Evolutionary conservation across 208 protist genomes (phyloP), one percentile per base, ranked within the genome.

Genomic region (Trypanosoma brucei): DNA sequence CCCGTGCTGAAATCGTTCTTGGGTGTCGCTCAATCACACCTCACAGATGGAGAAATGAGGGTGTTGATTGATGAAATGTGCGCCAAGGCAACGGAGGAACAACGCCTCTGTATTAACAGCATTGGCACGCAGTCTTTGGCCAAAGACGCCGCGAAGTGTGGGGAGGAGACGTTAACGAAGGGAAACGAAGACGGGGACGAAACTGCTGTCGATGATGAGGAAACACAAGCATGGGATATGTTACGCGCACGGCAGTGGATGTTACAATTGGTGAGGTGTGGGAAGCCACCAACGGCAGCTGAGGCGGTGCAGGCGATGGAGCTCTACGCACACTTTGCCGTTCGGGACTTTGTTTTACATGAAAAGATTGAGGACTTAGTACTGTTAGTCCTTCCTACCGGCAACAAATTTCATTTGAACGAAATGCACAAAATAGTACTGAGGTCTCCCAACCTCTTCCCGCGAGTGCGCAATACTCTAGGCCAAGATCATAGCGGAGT

Each of bases 271-370:
- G 44, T 52, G 45, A 62, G 57, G 9, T 45, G 14, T 22, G 46
- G 45, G 14, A 55, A 54, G n/a, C 7, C 34, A 31, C 68, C 22
- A 51, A 59, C 37, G 62, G 68, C 7, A 39, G 45, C 0, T 22
- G 67, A 66, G 11, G 55, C 59, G 0, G 46, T 60, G 30, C 67
- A 72, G 54, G 59, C 59, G 14, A 39, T 72, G 59, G 59, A 65
- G 31, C 37, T 72, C 4, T 72, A 63, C 40, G 38, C 69, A 2
- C 62, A 69, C 39, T 68, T 75, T 74, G 39, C 33, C 54, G n/a
- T 76, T 67, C 40, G 67, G 62, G 62, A 75, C 63, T 35, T 62
- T 74, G 14, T 79, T 70, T 44, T 62, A 40, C 38, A 38, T 71
- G 30, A 59, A n/a, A 55, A 55, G 44, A 57, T 75, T 52, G 36